Conservation (phyloP, 345 rosid species). For the Jatropha curcas region DNA sequence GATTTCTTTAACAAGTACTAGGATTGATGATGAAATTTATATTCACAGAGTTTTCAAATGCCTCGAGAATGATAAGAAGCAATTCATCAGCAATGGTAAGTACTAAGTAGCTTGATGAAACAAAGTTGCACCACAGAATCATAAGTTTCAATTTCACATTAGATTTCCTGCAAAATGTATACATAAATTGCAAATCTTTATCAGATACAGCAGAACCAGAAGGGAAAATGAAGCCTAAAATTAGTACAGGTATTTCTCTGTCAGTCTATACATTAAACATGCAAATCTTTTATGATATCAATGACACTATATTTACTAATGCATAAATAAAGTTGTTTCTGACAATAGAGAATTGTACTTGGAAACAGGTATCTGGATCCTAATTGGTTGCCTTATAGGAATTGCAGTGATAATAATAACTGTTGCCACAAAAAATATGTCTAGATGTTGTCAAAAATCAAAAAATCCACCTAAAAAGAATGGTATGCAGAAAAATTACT, state of each 20-base stretch:
- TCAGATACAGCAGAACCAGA: conserved; percentile 14
- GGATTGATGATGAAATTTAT: conserved; percentile 33
- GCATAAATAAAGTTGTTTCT: not conserved
- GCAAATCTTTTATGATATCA: not conserved
- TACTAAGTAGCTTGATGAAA: conserved; percentile 22
- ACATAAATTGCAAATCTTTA: not conserved
- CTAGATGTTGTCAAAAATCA: conserved; percentile 7
- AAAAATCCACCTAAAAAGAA: conserved; percentile 13
- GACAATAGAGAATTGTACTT: not conserved
- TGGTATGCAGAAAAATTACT: conserved; percentile 15
- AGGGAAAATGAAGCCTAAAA: conserved; percentile 16
- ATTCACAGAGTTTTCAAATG: conserved; percentile 30
- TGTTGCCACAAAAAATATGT: not conserved
- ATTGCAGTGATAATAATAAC: conserved; percentile 7
- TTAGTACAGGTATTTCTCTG: conserved; percentile 18
- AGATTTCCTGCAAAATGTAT: not conserved
- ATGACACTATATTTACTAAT: not conserved
- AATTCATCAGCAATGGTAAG: too few species aligned
- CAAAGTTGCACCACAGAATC: not conserved
- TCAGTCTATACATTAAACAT: not conserved
- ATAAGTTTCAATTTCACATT: not conserved
- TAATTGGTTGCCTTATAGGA: conserved; percentile 20
- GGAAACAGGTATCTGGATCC: conserved; percentile 40
- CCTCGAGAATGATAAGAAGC: conserved; percentile 18
- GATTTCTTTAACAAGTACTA: conserved; percentile 37